Conservation (phyloP, 2,329 filamentous ascomycete genomes). For the Xylaria hypoxylon region DNA sequence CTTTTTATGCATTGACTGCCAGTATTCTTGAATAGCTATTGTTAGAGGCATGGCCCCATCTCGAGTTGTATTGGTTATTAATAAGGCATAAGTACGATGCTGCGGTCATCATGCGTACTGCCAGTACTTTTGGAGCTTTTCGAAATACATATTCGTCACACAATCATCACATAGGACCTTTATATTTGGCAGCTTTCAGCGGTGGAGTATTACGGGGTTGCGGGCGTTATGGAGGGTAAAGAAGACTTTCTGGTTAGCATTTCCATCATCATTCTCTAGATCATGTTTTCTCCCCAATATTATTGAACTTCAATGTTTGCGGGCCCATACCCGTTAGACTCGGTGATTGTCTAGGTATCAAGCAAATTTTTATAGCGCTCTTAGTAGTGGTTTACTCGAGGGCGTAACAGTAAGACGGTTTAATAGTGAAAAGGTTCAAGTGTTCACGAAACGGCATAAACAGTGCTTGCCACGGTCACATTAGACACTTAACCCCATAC, state of each 20-base stretch:
- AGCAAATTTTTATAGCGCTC: too few species aligned
- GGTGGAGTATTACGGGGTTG: slow-evolving; percentile 29
- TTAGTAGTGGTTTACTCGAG: too few species aligned
- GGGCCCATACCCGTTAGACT: background rate
- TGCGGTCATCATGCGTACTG: background rate
- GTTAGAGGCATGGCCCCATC: background rate
- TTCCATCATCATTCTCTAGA: slow-evolving; percentile 26
- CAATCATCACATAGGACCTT: slow-evolving; percentile 3
- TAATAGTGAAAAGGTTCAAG: background rate
- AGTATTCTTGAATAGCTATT: slow-evolving; percentile 22
- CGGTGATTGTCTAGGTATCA: background rate
- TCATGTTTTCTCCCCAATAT: slow-evolving; percentile 12
- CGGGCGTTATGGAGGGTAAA: slow-evolving; percentile 14
- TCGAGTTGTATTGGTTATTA: slow-evolving; percentile 12
- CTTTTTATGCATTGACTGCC: background rate
- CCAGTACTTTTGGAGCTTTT: background rate
- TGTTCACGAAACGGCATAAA: too few species aligned
- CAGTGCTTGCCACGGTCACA: background rate
- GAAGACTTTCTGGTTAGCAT: slow-evolving; percentile 13
- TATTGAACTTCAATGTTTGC: background rate
- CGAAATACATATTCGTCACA: slow-evolving; percentile 11
- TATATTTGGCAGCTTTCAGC: slow-evolving; percentile 10
- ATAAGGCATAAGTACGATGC: slow-evolving; percentile 1
- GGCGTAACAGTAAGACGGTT: too few species aligned
- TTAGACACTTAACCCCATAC: too few species aligned